Base-by-base conservation (phyloP, 495 filamentous ascomycete species). In the Amphirosellinia nigrospora region DNA sequence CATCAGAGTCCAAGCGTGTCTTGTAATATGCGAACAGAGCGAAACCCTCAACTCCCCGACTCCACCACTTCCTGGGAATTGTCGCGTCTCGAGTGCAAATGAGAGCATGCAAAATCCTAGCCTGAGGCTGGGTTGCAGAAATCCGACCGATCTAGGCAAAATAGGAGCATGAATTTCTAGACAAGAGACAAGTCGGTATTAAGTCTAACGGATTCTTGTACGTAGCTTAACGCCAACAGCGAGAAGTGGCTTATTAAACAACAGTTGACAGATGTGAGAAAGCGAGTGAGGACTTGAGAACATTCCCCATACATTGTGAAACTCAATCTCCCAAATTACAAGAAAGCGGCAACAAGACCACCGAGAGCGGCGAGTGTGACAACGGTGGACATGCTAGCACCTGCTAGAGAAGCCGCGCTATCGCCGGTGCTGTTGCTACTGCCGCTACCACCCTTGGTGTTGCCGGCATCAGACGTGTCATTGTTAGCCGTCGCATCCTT, bases 401-500 rank as follows among this genome's bases (percentile, higher is more conserved):
- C 45, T 32, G 80, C 52, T 38, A 74, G 73, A 36, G 76, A 74
- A 38, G 80, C 79, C 16, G 78, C 73, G 34, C 76, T 79, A 28
- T 79, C 70, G 43, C 77, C 70, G 48, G 2, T 45, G 21, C 48
- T 60, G 5, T 26, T 19, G 65, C 58, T 61, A 36, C 56, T 66
- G 28, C 61, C 69, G 48, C 41, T 71, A 65, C 67, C 70, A 53
- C 73, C 48, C 64, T 73, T 72, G 53, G 71, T 70, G 43, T 66
- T 68, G 74, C 70, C 75, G 69, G 72, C 72, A 50, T 67, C 56
- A 48, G 75, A 75, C 46, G 80, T 83, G 50, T 82, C 77, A 69
- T 79, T 71, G 79, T 82, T 85, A 69, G 82, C 83, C 19, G 77
- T 73, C 19, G 72, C 75, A 70, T 81, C 82, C 70, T 82, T 75